Percentiles rank a stretch among this genome's conserved stretches.
Evolutionary conservation across 768 basidiomycete genomes (phyloP).

Genomic region (Omphalotus guepiniiformis): DNA sequence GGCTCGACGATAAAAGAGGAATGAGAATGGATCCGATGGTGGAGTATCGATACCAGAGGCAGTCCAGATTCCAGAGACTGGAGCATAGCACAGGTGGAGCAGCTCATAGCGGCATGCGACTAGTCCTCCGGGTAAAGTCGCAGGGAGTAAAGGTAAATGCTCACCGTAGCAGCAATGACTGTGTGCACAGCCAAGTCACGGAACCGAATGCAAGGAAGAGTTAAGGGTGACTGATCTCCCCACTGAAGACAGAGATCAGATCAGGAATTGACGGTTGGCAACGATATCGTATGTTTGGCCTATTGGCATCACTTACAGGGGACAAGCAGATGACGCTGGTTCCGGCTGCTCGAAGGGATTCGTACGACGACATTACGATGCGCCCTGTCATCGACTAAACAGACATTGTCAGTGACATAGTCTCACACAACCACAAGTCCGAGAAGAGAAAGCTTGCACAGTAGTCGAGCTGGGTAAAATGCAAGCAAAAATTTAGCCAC

Average conservation of each 20-base stretch:
- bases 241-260: conserved; percentile 31
- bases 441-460: neutral
- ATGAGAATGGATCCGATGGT: too few relatives aligned
- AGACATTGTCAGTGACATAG: neutral
- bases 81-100: too few relatives aligned
- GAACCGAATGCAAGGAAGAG: conserved; percentile 62
- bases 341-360: conserved; percentile 56
- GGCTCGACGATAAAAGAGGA: neutral
- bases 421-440: neutral
- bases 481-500: conserved; percentile 18
- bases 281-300: too few relatives aligned
- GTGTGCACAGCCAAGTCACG: conserved; percentile 59
- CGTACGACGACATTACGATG: conserved; percentile 61
- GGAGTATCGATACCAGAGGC: too few relatives aligned
- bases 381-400: conserved; percentile 55
- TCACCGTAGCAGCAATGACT: conserved; percentile 56
- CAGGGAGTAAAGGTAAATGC: conserved; percentile 9
- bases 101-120: too few relatives aligned
- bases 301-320: conserved; percentile 36
- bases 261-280: conserved; percentile 4
- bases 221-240: conserved; percentile 60
- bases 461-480: neutral
- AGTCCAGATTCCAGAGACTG: too few relatives aligned
- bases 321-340: conserved; percentile 58
- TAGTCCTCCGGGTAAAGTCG: conserved; percentile 6